These are phyloP conservation scores for Kluyveromyces dobzhanskii DNA, from an alignment of 805 yeast genomes.

Conservation along the genomic window DNA sequence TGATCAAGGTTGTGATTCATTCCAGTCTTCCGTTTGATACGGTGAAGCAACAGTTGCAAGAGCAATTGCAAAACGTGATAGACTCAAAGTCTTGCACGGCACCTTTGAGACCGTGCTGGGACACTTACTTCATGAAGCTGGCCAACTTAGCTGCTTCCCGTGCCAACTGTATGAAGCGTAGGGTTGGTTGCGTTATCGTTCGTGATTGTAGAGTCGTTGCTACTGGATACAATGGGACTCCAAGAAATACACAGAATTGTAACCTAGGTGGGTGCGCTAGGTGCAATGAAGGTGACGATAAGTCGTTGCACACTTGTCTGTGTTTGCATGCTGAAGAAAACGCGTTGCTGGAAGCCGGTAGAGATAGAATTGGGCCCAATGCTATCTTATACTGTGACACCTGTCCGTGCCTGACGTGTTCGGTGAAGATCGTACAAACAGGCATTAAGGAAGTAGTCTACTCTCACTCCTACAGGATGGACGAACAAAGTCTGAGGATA, in stretches of 20 bases:
- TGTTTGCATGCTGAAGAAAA: slow-evolving; percentile 98
- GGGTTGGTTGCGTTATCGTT: slow-evolving; percentile 95
- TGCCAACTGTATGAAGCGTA: slow-evolving; percentile 93
- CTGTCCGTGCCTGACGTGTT: slow-evolving; percentile 94
- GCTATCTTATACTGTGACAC: slow-evolving; percentile 87
- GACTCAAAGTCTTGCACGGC: slow-evolving; percentile 4
- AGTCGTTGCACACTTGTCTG: slow-evolving; percentile 76
- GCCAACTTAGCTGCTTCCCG: slow-evolving; percentile 91
- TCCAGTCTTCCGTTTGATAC: not conserved
- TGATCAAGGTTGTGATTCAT: slow-evolving; percentile 3
- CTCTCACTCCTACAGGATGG: slow-evolving; percentile 91
- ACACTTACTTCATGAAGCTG: slow-evolving; percentile 85
- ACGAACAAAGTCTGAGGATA: slow-evolving; percentile 61
- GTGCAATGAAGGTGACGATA: slow-evolving; percentile 62
- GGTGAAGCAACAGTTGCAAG: not conserved
- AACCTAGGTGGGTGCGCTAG: slow-evolving; percentile 93
- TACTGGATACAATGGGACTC: slow-evolving; percentile 98
- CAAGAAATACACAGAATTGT: slow-evolving; percentile 79
- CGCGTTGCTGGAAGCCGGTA: slow-evolving; percentile 88
- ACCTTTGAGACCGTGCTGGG: slow-evolving; percentile 80
- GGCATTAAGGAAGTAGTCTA: slow-evolving; percentile 91
- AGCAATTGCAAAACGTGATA: not conserved
- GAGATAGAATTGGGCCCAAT: slow-evolving; percentile 62
- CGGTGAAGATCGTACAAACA: slow-evolving; percentile 88
- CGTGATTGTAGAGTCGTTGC: slow-evolving; percentile 80